Evolutionary conservation across 768 basidiomycete genomes (phyloP).

Genomic region (Clitopilus passeckerianus): DNA sequence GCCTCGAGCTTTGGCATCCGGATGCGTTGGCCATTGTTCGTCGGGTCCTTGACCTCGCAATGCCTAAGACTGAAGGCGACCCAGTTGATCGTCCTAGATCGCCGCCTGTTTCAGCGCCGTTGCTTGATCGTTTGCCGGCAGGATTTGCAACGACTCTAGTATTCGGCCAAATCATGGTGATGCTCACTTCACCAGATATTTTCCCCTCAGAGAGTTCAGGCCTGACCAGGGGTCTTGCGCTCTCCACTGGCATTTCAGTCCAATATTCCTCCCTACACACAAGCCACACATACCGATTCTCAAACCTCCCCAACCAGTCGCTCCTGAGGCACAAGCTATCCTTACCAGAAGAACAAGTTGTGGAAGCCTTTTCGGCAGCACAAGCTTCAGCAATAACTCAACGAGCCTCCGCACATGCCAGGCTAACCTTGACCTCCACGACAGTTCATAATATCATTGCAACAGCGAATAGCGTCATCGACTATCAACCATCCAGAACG

Average conservation of each 20-base stretch:
- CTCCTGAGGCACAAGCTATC: slow-evolving; percentile 49
- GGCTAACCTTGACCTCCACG: slow-evolving; percentile 40
- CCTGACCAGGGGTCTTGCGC: slow-evolving; percentile 64
- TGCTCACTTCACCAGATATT: slow-evolving; percentile 76
- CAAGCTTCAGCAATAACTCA: slow-evolving; percentile 25
- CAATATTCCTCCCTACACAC: slow-evolving; percentile 51
- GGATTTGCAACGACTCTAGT: slow-evolving; percentile 56
- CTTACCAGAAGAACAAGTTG: slow-evolving; percentile 45
- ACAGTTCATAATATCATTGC: slow-evolving; percentile 59
- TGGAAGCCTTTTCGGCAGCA: slow-evolving; percentile 39
- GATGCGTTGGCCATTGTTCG: slow-evolving; percentile 50
- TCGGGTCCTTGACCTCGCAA: slow-evolving; percentile 39
- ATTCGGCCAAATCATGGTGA: slow-evolving; percentile 56
- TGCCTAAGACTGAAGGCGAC: slow-evolving; percentile 9
- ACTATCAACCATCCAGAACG: slow-evolving; percentile 30
- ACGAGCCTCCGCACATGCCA: slow-evolving; percentile 35
- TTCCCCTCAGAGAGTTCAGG: slow-evolving; percentile 65
- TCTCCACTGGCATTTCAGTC: slow-evolving; percentile 47
- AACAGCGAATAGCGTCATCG: slow-evolving; percentile 65
- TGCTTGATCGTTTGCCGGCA: slow-evolving; percentile 40
- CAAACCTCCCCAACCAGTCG: slow-evolving; percentile 27
- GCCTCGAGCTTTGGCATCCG: slow-evolving; percentile 64
- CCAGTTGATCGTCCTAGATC: not conserved
- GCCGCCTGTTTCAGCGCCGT: slow-evolving; percentile 11
- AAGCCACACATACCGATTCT: slow-evolving; percentile 30